phyloP scores from a whole-genome alignment of 2,329 filamentous ascomycete genomes.

The Aspergillus candidus region DNA sequence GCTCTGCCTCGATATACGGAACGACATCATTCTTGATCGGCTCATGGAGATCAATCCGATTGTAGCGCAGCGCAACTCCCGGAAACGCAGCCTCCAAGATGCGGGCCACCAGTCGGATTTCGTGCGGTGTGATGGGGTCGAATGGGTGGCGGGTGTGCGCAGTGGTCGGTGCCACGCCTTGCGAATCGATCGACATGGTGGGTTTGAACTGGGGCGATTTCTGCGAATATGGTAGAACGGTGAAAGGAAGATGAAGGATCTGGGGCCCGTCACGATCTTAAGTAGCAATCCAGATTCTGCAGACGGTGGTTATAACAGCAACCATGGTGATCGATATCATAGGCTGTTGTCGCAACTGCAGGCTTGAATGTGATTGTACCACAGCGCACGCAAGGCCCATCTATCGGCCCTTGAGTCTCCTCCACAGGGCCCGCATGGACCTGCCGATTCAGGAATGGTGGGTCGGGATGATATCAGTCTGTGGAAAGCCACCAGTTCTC shows the following conservation, averaged over 20 bases:
- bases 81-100: constrained; percentile 33
- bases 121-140: constrained; percentile 33
- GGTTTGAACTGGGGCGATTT: not conserved
- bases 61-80: constrained; percentile 46
- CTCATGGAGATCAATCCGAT: constrained; percentile 61
- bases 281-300: too few species aligned
- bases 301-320: too few species aligned
- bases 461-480: too few species aligned
- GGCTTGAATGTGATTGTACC: too few species aligned
- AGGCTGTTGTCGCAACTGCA: too few species aligned
- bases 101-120: constrained; percentile 32
- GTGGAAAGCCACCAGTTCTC: not conserved
- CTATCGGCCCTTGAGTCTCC: constrained; percentile 1
- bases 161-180: constrained; percentile 10
- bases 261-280: not conserved
- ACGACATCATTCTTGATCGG: constrained; percentile 55
- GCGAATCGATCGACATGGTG: constrained; percentile 12
- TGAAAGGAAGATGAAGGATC: not conserved
- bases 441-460: constrained; percentile 19
- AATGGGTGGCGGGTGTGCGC: constrained; percentile 29
- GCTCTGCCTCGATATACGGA: constrained; percentile 58
- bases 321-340: too few species aligned
- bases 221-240: not conserved
- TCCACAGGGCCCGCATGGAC: constrained; percentile 19
- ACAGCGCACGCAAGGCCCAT: not conserved